Percentiles rank a stretch among this genome's conserved stretches.
Evolutionary conservation across 2,329 filamentous ascomycete genomes (phyloP).

Genomic region (Ophiostoma ips): DNA sequence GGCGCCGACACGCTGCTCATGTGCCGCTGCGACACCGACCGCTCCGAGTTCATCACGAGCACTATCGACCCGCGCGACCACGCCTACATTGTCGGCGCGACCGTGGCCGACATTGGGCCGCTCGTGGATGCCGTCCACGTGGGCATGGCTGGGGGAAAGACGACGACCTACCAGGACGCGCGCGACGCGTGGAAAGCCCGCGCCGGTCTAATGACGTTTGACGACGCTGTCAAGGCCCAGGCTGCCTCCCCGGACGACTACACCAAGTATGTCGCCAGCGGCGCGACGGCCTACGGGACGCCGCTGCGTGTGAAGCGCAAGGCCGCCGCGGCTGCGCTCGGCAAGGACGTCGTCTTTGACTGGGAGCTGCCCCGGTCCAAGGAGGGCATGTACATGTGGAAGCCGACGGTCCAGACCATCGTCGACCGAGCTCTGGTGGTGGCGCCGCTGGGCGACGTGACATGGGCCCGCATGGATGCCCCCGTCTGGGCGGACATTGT

Average conservation of each 20-base stretch:
- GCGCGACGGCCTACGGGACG: neutral
- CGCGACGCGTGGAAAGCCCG: conserved; percentile 7
- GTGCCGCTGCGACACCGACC: conserved; percentile 25
- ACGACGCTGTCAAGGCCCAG: conserved; percentile 12
- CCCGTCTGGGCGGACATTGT: conserved; percentile 22
- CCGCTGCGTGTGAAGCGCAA: neutral
- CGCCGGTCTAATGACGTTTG: conserved; percentile 8
- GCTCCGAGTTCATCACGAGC: conserved; percentile 26
- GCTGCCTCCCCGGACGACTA: neutral
- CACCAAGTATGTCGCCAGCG: neutral
- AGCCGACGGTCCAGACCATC: conserved; percentile 10
- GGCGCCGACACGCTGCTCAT: conserved; percentile 24
- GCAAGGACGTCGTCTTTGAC: conserved; percentile 9
- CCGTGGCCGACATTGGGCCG: conserved; percentile 17
- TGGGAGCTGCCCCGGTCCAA: conserved; percentile 11
- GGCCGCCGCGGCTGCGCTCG: conserved; percentile 1
- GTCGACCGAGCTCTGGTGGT: conserved; percentile 10
- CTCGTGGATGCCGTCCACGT: conserved; percentile 16
- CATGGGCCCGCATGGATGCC: conserved; percentile 11
- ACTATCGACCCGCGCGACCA: conserved; percentile 25
- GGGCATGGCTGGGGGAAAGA: conserved; percentile 14
- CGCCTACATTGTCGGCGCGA: conserved; percentile 25
- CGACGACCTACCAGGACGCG: conserved; percentile 9
- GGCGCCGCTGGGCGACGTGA: conserved; percentile 8
- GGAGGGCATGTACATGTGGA: conserved; percentile 12